Evolutionary conservation across 306 rosid genomes (phyloP), one percentile per base, ranked within the genome.

Genomic region (Lithocarpus polystachyus): DNA sequence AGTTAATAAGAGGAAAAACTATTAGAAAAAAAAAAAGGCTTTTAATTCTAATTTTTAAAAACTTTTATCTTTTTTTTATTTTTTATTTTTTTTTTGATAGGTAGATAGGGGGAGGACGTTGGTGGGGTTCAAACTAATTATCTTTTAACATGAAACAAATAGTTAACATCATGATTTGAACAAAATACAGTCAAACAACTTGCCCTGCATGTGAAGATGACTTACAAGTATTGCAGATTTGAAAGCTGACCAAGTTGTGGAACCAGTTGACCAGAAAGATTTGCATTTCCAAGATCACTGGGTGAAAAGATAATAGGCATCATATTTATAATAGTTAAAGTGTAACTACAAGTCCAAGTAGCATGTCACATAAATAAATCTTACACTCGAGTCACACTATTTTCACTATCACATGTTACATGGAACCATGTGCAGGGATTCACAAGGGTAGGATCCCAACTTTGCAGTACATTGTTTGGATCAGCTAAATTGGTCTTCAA

Each of bases 371-470:
- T 17, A 73, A 73, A 56, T 24, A 37, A 45, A 86, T 81, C 98
- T 91, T 91, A 95, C 99, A 95, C 98, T 71, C 98, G 90, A n/a
- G 98, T 95, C 74, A 95, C 99, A 48, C 92, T 84, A 75, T 91
- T 91, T 29, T 90, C 93, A 35, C 86, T 83, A 65, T 89, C 90
- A 87, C 99, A 95, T 20, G 97, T 89, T 70, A 95, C 97, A 59
- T 95, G 97, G 80, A 93, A 95, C 99, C 99, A 95, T 1, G 98
- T 91, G 75, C 98, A 95, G 70, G 99, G 99, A 90, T 93, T 91
- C 71, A 93, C 97, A 26, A 93, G 97, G 15, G 96, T 90, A 23
- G 96, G 81, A 88, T 93, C 96, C 99, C 99, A 95, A 82, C 96
- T 95, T 80, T 90, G 94, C 68, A 95, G 87, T 79, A 91, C 96